phyloP scores from a whole-genome alignment of 2,329 filamentous ascomycete species.

The Colletotrichum euphorbiae region DNA sequence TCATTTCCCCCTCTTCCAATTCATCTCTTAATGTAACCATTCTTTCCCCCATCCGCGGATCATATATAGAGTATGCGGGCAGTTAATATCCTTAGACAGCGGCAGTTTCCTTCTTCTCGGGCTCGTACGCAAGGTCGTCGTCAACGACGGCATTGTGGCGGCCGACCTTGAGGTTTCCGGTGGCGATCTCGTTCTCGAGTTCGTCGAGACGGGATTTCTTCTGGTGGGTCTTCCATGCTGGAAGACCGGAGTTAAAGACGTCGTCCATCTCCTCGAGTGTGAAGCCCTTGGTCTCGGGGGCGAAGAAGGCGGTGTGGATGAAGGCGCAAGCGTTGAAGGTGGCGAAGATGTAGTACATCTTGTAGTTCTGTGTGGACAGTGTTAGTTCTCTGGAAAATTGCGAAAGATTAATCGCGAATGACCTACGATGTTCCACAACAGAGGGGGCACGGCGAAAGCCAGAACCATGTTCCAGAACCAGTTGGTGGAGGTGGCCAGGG shows the following conservation, averaged over 20 bases:
- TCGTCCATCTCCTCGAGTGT: slow-evolving; percentile 82
- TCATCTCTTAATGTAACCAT: too few species aligned
- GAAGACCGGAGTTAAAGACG: slow-evolving; percentile 72
- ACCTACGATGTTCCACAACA: slow-evolving; percentile 54
- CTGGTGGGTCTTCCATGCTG: slow-evolving; percentile 66
- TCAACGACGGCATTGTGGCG: not conserved
- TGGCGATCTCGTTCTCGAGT: slow-evolving; percentile 61
- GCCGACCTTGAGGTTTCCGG: slow-evolving; percentile 55
- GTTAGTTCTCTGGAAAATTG: not conserved
- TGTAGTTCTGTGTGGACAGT: slow-evolving; percentile 58
- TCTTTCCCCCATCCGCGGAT: not conserved
- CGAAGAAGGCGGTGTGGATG: slow-evolving; percentile 73
- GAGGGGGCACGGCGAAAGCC: slow-evolving; percentile 63
- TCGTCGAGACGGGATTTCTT: slow-evolving; percentile 59
- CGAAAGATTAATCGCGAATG: slow-evolving; percentile 8
- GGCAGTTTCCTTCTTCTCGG: slow-evolving; percentile 39
- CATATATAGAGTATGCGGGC: not conserved
- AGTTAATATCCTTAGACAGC: not conserved
- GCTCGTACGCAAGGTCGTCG: not conserved
- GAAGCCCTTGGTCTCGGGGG: slow-evolving; percentile 77
- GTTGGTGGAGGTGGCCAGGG: slow-evolving; percentile 54
- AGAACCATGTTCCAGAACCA: slow-evolving; percentile 65
- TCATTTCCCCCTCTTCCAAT: too few species aligned
- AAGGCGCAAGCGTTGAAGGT: slow-evolving; percentile 77
- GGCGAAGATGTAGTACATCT: slow-evolving; percentile 81